Evolutionary conservation across 2,329 filamentous ascomycete genomes (phyloP).

Genomic region (Parascedosporium putredinis): DNA sequence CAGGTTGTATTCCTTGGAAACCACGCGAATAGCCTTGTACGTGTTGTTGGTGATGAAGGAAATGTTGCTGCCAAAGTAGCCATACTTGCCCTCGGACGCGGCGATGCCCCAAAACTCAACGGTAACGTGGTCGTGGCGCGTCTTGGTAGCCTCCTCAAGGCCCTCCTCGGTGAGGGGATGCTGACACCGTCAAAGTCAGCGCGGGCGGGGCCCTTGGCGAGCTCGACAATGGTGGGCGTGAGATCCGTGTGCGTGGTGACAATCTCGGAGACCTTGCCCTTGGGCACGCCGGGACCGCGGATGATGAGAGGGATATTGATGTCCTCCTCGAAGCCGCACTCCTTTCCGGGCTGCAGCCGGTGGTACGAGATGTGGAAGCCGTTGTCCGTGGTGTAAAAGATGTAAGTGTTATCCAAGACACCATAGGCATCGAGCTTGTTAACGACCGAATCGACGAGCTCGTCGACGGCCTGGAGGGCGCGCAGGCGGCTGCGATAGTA

Average conservation of each 20-base stretch:
- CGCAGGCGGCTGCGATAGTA: slow-evolving; percentile 31
- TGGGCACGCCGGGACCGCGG: slow-evolving; percentile 34
- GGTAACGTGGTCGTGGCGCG: slow-evolving; percentile 36
- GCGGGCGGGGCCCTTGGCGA: slow-evolving; percentile 22
- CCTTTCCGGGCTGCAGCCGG: slow-evolving; percentile 39
- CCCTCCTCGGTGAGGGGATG: slow-evolving; percentile 21
- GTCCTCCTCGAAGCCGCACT: slow-evolving; percentile 40
- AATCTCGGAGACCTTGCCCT: slow-evolving; percentile 23
- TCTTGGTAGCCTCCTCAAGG: slow-evolving; percentile 12
- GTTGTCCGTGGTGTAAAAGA: slow-evolving; percentile 43
- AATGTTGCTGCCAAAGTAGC: slow-evolving; percentile 10
- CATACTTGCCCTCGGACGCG: slow-evolving; percentile 19
- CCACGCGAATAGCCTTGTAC: slow-evolving; percentile 41
- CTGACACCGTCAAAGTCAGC: slow-evolving; percentile 40
- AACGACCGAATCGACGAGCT: slow-evolving; percentile 30
- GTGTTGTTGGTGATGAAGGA: slow-evolving; percentile 30
- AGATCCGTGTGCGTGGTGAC: slow-evolving; percentile 44
- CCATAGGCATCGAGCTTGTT: slow-evolving; percentile 20
- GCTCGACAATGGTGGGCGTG: slow-evolving; percentile 40
- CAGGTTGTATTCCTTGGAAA: slow-evolving; percentile 36
- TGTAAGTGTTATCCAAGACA: slow-evolving; percentile 32
- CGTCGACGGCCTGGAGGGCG: slow-evolving; percentile 34
- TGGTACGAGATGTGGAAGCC: slow-evolving; percentile 44
- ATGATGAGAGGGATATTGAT: slow-evolving; percentile 41
- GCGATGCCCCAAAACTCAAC: slow-evolving; percentile 42